Conservation (phyloP, 495 filamentous ascomycete species). For the Aspergillus homomorphus region DNA sequence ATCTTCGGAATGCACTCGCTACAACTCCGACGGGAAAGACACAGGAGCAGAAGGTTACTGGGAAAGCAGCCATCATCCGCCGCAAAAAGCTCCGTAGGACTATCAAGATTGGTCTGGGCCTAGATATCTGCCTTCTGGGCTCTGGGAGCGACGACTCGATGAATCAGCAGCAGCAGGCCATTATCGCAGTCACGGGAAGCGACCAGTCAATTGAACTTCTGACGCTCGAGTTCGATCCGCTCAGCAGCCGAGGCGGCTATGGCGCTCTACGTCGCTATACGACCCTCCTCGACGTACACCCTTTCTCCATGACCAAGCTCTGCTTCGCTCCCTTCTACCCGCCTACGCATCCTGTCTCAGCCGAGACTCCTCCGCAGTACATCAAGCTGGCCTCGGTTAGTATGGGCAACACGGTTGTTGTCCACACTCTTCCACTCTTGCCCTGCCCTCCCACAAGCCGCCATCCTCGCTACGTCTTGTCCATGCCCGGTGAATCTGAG, state of each 20-base stretch:
- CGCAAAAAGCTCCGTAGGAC: conserved; percentile 54
- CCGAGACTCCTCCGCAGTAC: conserved; percentile 51
- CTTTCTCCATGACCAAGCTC: conserved; percentile 80
- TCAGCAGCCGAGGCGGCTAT: conserved; percentile 33
- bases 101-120: conserved; percentile 64
- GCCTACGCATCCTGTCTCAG: conserved; percentile 47
- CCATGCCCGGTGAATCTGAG: conserved; percentile 50
- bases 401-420: conserved; percentile 78
- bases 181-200: conserved; percentile 78
- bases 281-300: conserved; percentile 70
- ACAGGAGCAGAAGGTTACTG: background rate
- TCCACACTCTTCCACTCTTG: conserved; percentile 77
- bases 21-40: conserved; percentile 11
- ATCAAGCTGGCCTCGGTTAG: conserved; percentile 82
- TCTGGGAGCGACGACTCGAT: conserved; percentile 41
- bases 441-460: conserved; percentile 47
- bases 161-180: conserved; percentile 69
- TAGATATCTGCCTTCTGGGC: conserved; percentile 66
- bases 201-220: conserved; percentile 77
- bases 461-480: conserved; percentile 66
- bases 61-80: conserved; percentile 40
- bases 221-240: conserved; percentile 60
- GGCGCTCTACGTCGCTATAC: conserved; percentile 60
- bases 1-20: conserved; percentile 19
- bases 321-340: conserved; percentile 70